Evolutionary conservation across 352 stramenopile genomes (phyloP).

Genomic region (Globisporangium iwayamae): DNA sequence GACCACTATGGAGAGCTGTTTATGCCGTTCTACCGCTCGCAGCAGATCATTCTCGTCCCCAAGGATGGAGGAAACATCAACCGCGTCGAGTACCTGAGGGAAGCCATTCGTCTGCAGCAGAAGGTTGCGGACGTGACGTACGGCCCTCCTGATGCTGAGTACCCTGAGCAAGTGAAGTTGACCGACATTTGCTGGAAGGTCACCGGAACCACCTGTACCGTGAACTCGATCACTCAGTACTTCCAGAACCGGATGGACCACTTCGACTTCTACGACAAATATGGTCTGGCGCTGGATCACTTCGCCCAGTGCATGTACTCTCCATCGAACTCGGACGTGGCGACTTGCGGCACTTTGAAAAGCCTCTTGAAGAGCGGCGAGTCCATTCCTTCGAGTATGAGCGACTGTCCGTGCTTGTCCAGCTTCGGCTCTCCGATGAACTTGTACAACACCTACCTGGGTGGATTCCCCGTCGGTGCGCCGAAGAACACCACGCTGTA

Average conservation of each 20-base stretch:
- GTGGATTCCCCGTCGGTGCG: slow-evolving; percentile 43
- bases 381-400: slow-evolving; percentile 49
- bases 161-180: slow-evolving; percentile 23
- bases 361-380: slow-evolving; percentile 31
- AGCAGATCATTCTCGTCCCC: slow-evolving; percentile 60
- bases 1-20: slow-evolving; percentile 63
- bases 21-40: slow-evolving; percentile 69
- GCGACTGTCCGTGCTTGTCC: slow-evolving; percentile 56
- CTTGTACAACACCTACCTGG: slow-evolving; percentile 62
- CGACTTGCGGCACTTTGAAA: slow-evolving; percentile 36
- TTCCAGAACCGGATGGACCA: slow-evolving; percentile 60
- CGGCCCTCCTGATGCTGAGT: slow-evolving; percentile 22
- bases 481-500: slow-evolving; percentile 53
- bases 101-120: slow-evolving; percentile 48
- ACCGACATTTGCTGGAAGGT: slow-evolving; percentile 69
- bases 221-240: slow-evolving; percentile 63
- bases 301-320: slow-evolving; percentile 62
- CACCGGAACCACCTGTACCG: slow-evolving; percentile 52
- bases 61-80: slow-evolving; percentile 60
- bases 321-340: slow-evolving; percentile 46
- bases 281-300: slow-evolving; percentile 45
- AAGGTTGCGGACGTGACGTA: slow-evolving; percentile 37
- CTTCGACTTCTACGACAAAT: slow-evolving; percentile 54
- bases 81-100: slow-evolving; percentile 44
- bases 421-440: slow-evolving; percentile 65